Evolutionary conservation across 2,329 filamentous ascomycete species (phyloP).

Genomic region (Phyllosticta ampelicida): DNA sequence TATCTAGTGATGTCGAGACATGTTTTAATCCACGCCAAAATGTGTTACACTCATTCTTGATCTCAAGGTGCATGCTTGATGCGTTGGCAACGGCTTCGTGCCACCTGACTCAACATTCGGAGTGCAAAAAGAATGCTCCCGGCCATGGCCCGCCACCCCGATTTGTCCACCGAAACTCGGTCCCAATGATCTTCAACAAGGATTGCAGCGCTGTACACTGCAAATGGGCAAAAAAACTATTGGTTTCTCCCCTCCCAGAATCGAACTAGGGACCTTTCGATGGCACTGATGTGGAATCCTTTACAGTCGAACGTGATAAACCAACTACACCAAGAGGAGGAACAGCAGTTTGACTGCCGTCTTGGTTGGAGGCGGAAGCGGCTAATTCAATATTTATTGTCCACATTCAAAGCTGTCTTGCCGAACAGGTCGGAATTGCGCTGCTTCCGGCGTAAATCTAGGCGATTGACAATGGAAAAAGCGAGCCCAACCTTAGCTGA

Average conservation of each 20-base stretch:
- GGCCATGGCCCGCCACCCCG: not conserved
- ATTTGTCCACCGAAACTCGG: not conserved
- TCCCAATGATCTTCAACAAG: not conserved
- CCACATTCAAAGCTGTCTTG: not conserved
- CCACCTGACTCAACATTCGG: not conserved
- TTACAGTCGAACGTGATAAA: conserved; percentile 29
- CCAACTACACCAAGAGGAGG: conserved; percentile 18
- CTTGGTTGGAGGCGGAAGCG: not conserved
- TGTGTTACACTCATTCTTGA: not conserved
- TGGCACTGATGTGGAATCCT: conserved; percentile 15
- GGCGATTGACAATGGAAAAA: too few species aligned
- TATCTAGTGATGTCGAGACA: not conserved
- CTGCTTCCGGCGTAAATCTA: too few species aligned
- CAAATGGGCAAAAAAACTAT: not conserved
- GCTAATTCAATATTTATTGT: not conserved
- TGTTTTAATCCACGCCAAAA: not conserved
- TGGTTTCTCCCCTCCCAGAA: conserved; percentile 26
- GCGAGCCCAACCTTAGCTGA: too few species aligned
- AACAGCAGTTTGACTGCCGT: not conserved
- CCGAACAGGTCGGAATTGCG: too few species aligned
- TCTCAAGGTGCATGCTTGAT: not conserved
- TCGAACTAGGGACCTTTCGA: conserved; percentile 23
- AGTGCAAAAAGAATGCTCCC: not conserved
- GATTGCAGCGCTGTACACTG: too few species aligned
- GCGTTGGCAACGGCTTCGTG: not conserved